phyloP scores from a whole-genome alignment of 129 eudicot species.

The Escallonia rubra region DNA sequence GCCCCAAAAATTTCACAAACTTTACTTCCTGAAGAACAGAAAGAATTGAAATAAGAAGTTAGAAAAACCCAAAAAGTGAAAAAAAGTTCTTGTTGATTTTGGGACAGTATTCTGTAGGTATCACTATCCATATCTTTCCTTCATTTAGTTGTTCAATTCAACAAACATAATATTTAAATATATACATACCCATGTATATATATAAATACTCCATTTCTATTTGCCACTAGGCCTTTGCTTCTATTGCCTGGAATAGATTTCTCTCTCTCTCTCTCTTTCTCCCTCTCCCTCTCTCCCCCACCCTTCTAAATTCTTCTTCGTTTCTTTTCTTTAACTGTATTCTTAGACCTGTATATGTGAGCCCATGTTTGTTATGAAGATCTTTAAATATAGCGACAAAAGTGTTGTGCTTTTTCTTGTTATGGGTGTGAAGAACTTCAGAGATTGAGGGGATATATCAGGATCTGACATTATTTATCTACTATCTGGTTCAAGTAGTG shows the following conservation, averaged over 20 bases:
- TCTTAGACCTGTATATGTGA: not conserved
- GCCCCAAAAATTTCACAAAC: no score
- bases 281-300: not conserved
- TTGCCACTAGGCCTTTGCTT: not conserved
- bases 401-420: not conserved
- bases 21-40: no score
- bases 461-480: slow-evolving; percentile 34
- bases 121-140: no score
- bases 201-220: no score
- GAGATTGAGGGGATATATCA: slow-evolving; percentile 4
- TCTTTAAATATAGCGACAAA: not conserved
- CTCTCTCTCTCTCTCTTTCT: not conserved
- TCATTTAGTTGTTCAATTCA: no score
- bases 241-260: not conserved
- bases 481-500: slow-evolving; percentile 5
- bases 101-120: no score
- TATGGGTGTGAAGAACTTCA: not conserved
- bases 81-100: no score
- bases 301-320: not conserved
- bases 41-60: no score
- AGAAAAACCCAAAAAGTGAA: no score
- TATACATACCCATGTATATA: no score
- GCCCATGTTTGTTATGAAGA: not conserved
- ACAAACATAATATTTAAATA: no score
- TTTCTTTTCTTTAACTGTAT: not conserved